phyloP scores from a whole-genome alignment of 2,329 filamentous ascomycete species.

The Fusarium verticillioides region DNA sequence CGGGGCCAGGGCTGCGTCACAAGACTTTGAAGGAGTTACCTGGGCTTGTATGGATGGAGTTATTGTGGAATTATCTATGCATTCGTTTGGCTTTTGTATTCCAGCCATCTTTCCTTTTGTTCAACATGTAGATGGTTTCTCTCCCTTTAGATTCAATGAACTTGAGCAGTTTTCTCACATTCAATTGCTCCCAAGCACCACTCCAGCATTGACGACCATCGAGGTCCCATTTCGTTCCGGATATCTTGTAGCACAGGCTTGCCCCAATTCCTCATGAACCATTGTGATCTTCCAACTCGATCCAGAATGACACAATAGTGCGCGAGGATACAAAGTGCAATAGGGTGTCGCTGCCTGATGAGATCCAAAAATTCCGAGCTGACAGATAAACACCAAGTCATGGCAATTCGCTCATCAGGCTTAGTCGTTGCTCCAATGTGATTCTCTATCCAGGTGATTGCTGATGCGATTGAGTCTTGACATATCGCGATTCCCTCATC shows the following conservation, averaged over 20 bases:
- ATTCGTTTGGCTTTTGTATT: background rate
- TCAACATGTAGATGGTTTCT: no score
- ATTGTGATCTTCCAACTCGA: constrained; percentile 5
- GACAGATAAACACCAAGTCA: constrained; percentile 30
- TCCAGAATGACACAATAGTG: constrained; percentile 34
- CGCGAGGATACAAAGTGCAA: constrained; percentile 22
- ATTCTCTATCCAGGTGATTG: constrained; percentile 5
- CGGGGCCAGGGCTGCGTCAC: background rate
- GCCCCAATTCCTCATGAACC: constrained; percentile 34
- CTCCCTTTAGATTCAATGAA: background rate
- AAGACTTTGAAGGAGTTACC: background rate
- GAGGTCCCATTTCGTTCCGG: background rate
- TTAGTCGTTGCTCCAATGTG: background rate
- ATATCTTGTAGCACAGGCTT: constrained; percentile 18
- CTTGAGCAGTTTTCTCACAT: background rate
- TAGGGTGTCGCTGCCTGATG: constrained; percentile 19
- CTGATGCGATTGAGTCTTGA: background rate
- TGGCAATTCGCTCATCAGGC: constrained; percentile 11
- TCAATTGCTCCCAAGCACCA: constrained; percentile 27
- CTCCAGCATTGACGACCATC: constrained; percentile 8
- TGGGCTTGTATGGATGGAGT: background rate
- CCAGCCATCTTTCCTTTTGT: background rate
- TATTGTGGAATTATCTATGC: background rate
- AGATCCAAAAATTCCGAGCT: constrained; percentile 30
- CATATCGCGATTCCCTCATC: background rate